A percentile compares a stretch with the other conserved stretches of the same genome.
Evolutionary conservation across 2,329 filamentous ascomycete species (phyloP).

Genomic region (Penicillium vulpinum): DNA sequence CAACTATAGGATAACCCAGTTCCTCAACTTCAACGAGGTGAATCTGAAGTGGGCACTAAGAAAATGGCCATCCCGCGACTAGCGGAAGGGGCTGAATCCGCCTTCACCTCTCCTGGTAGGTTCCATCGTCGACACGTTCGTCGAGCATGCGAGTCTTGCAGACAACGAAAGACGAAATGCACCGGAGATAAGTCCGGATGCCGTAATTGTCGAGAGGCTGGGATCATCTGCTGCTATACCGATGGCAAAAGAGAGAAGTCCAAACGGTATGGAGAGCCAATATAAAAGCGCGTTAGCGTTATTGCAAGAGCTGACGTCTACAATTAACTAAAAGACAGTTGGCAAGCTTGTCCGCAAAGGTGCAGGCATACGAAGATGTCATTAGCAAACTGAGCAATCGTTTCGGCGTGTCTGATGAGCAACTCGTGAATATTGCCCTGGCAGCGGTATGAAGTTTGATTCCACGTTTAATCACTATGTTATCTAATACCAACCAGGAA

Average conservation of each 20-base stretch:
- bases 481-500: slow-evolving; percentile 27
- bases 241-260: slow-evolving; percentile 49
- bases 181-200: slow-evolving; percentile 48
- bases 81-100: slow-evolving; percentile 35
- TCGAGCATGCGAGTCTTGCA: slow-evolving; percentile 48
- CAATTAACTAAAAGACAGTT: slow-evolving; percentile 34
- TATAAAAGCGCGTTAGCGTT: not conserved
- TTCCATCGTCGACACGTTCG: slow-evolving; percentile 41
- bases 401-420: slow-evolving; percentile 39
- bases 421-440: slow-evolving; percentile 37
- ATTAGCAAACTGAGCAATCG: slow-evolving; percentile 38
- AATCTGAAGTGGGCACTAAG: slow-evolving; percentile 25
- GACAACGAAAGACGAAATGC: slow-evolving; percentile 49
- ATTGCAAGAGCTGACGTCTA: not conserved
- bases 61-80: slow-evolving; percentile 42
- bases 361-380: slow-evolving; percentile 43
- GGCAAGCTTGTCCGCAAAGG: slow-evolving; percentile 43
- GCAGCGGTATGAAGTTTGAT: slow-evolving; percentile 28
- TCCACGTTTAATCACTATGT: not conserved
- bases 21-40: slow-evolving; percentile 23
- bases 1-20: slow-evolving; percentile 26
- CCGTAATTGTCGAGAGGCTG: slow-evolving; percentile 45
- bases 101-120: slow-evolving; percentile 35
- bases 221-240: slow-evolving; percentile 47
- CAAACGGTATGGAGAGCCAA: slow-evolving; percentile 37